Conservation (phyloP, 768 basidiomycete species). For the Pleurotus salmoneostramineus region DNA sequence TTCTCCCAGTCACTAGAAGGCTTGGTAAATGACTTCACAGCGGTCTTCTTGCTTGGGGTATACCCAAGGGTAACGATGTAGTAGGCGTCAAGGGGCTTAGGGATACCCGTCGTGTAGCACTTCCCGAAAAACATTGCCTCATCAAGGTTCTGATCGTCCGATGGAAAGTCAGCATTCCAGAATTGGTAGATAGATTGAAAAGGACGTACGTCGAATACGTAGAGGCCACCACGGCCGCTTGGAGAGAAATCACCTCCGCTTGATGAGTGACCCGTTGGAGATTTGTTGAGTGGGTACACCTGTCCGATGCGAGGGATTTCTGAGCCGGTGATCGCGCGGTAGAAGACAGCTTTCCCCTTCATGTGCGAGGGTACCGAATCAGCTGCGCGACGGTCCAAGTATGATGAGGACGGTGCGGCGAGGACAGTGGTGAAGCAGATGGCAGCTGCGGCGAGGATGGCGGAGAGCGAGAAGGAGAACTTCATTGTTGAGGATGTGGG, state of each 20-base stretch:
- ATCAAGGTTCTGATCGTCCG: neutral
- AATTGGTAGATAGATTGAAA: neutral
- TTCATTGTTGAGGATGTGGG: too few relatives aligned
- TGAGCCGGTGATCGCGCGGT: neutral
- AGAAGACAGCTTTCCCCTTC: neutral
- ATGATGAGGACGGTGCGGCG: too few relatives aligned
- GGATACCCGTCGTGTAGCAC: neutral
- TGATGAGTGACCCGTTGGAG: neutral
- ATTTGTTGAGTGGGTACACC: neutral
- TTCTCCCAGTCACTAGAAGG: neutral
- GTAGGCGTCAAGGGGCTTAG: neutral
- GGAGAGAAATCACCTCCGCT: neutral
- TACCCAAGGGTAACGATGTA: neutral
- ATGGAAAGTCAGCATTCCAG: too few relatives aligned
- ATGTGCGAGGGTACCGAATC: neutral
- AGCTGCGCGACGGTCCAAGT: neutral
- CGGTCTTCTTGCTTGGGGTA: neutral
- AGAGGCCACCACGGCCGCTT: neutral
- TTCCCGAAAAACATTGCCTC: neutral
- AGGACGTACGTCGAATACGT: neutral
- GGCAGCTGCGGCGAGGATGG: too few relatives aligned
- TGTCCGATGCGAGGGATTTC: neutral
- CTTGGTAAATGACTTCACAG: neutral
- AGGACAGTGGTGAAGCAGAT: too few relatives aligned
- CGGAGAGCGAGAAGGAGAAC: too few relatives aligned